Percentiles rank a stretch among this genome's conserved stretches.
Conservation (phyloP, 768 basidiomycete species). For the Pleurotus sapidus region DNA sequence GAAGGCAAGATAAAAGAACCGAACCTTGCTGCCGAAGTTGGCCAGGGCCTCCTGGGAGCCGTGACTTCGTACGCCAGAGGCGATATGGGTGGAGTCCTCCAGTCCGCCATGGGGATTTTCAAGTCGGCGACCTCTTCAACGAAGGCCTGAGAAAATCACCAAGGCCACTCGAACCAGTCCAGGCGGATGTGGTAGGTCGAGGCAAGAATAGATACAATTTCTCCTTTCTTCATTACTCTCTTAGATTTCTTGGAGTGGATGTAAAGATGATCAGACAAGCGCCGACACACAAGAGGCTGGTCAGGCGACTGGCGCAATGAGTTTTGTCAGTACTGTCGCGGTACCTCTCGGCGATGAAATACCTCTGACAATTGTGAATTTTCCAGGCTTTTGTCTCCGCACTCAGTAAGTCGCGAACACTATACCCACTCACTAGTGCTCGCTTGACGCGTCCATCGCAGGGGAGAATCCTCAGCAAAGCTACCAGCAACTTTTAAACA, state of each 20-base stretch:
- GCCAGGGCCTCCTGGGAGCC: conserved; percentile 79
- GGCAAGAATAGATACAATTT: background rate
- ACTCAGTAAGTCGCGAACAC: conserved; percentile 38
- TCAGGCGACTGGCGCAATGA: conserved; percentile 76
- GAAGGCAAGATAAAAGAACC: conserved; percentile 96
- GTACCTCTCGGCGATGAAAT: background rate
- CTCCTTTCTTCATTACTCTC: background rate
- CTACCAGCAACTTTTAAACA: conserved; percentile 45
- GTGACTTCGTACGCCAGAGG: conserved; percentile 73
- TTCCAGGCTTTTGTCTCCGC: conserved; percentile 54
- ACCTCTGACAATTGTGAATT: background rate
- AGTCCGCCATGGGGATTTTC: conserved; percentile 68
- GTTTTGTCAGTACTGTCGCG: conserved; percentile 46
- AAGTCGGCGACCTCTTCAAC: conserved; percentile 69
- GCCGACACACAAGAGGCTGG: conserved; percentile 71
- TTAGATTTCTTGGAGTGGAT: conserved; percentile 80
- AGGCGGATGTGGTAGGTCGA: conserved; percentile 83
- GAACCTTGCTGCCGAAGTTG: conserved; percentile 83
- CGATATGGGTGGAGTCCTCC: conserved; percentile 78
- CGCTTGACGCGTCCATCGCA: conserved; percentile 14
- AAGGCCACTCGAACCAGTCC: conserved; percentile 69
- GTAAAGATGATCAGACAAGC: conserved; percentile 80
- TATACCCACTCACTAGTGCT: background rate
- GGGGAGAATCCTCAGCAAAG: conserved; percentile 46
- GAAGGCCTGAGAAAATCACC: conserved; percentile 63